Evolutionary conservation across 768 basidiomycete species (phyloP), one percentile per base, ranked within the genome.

Genomic region (Auriculariales sp.): DNA sequence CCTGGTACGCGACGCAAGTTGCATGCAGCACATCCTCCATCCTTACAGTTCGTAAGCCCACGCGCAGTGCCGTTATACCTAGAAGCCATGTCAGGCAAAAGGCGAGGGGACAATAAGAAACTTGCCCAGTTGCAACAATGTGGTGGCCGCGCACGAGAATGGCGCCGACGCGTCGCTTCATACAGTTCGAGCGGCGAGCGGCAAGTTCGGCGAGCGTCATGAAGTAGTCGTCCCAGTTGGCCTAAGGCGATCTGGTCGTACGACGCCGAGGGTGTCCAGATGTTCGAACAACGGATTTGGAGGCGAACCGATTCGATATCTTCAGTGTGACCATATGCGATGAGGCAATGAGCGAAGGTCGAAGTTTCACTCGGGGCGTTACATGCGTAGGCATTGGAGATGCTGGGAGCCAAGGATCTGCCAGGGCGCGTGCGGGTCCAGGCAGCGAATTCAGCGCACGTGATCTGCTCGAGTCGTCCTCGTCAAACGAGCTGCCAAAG

Each of bases 181-280:
- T 95, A 62, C 93, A 95, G 60, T 95, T 95, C 3, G 90, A 92
- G 29, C 90, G 72, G 52, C 77, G 79, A 12, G 92, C 89, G 14
- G 92, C 92, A 31, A 97, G 73, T 15, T 83, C 83, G 12, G 94
- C 93, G 28, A 97, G 71, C 3, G 84, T 91, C 94, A 98, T 98
- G 63, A 98, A 98, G 64, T 98, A 98, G 0, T 81, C 78, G 61
- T 98, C 94, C 94, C 94, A 98, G 75, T 73, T 2, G 94, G 94
- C 44, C 94, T 72, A 27, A 95, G 64, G 49, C 88, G 77, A 57
- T 86, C 80, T 2, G 73, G 65, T 59, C 92, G 74, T 29, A 80
- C 59, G 5, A 97, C 63, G 60, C 93, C 70, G 33, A 94, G 56
- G 2, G 66, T 59, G 52, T 85, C 80, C 9, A 98, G 66, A 58